Base-by-base conservation (phyloP, 2,329 filamentous ascomycete species). In the Uncinocarpus reesii region DNA sequence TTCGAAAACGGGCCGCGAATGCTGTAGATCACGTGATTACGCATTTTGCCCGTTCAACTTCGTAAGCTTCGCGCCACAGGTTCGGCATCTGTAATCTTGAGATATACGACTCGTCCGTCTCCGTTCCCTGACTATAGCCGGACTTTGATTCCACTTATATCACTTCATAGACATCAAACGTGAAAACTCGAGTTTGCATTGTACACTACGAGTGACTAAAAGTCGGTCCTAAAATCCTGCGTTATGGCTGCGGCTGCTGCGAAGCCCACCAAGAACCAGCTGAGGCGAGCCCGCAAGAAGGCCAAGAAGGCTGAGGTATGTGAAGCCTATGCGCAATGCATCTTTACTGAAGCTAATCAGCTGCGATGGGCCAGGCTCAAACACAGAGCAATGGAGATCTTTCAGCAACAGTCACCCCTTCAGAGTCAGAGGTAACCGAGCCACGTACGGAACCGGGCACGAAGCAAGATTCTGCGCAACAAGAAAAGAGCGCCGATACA, bases 181-280 rank as follows among this genome's bases (percentile, higher is more conserved):
- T 13, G 16, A 21, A 34, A 24, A 34, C 3, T 15, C 10, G 8
- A 1, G 23, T 34, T 24, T 43, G n/a, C 16, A 4, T 28, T 43
- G 13, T 13, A 29, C 6, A 24, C 7, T 43, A 5, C 5, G 11
- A n/a, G 38, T 7, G 31, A 31, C 15, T 24, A 3, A 16, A 32
- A 16, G 41, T 13, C 10, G 11, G 10, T 1, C 2, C n/a, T 35
- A 4, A 44, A 44, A 20, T 21, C 31, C 13, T 7, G 13, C 50
- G 49, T 15, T 20, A 58, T 58, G 56, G 48, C 56, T 42, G 49
- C 60, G 8, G 50, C 56, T 24, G 59, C 56, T 40, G 63, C 64
- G 64, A 93, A 90, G 72, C 81, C 84, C 73, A 88, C 84, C 65
- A 96, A 95, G 74, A 95, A 95, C 69, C 87, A 94, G 70, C 83